These are phyloP conservation scores for Lagerstroemia speciosa DNA, from an alignment of 345 rosid species.

Conservation along the genomic window DNA sequence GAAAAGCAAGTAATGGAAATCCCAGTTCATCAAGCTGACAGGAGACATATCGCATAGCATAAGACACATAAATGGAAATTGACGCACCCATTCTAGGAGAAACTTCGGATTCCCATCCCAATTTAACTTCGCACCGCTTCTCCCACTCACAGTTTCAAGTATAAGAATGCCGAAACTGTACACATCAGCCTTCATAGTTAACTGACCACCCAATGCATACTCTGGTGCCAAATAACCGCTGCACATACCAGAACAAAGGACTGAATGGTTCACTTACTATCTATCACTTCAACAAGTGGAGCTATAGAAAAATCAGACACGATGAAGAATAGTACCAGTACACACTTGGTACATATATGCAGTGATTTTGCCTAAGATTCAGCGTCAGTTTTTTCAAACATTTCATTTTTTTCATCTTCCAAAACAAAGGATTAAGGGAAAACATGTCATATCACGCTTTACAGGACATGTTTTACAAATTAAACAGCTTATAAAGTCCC, in stretches of 20 bases:
- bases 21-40: not conserved
- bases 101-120: slow-evolving; percentile 37
- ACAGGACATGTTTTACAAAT: no score
- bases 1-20: not conserved
- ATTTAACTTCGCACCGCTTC: slow-evolving; percentile 33
- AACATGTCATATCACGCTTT: no score
- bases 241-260: slow-evolving; percentile 16
- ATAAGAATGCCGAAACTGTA: slow-evolving; percentile 62
- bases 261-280: not conserved
- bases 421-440: no score
- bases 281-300: not conserved
- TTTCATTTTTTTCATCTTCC: no score
- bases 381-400: no score
- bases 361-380: no score
- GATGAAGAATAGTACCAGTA: not conserved
- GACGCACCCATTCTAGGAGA: slow-evolving; percentile 48
- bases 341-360: no score
- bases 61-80: not conserved
- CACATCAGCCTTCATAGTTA: slow-evolving; percentile 67
- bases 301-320: not conserved
- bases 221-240: slow-evolving; percentile 83
- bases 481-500: no score
- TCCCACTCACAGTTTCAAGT: slow-evolving; percentile 57
- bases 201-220: slow-evolving; percentile 61
- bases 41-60: not conserved